phyloP scores from a whole-genome alignment of 768 basidiomycete genomes.

The Suillus occidentalis region DNA sequence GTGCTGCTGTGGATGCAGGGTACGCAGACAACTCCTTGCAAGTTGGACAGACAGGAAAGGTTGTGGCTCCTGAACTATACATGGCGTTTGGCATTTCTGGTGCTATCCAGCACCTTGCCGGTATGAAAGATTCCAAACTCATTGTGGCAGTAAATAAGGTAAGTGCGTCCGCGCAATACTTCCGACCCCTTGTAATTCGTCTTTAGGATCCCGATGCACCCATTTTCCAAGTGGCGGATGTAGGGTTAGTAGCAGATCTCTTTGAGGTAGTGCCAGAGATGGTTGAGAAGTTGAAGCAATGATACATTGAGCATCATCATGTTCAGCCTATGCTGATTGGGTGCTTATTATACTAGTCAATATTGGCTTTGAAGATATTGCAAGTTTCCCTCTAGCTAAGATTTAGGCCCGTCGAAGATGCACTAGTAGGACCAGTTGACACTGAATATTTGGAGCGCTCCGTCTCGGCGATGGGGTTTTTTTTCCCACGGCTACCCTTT shows the following conservation, averaged over 20 bases:
- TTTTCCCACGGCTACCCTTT: conserved; percentile 27
- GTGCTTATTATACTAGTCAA: background rate
- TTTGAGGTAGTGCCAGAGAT: conserved; percentile 92
- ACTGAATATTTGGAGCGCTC: background rate
- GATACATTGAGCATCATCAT: background rate
- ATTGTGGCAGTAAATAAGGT: conserved; percentile 99
- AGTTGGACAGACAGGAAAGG: conserved; percentile 99
- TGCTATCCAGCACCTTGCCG: conserved; percentile 97
- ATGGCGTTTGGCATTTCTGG: conserved; percentile 97
- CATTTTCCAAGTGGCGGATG: conserved; percentile 98
- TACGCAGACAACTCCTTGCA: conserved; percentile 98
- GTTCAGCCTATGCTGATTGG: background rate
- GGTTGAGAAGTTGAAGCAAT: conserved; percentile 77
- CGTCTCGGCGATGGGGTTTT: background rate
- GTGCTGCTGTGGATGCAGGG: conserved; percentile 97
- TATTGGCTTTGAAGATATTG: background rate
- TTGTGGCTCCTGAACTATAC: conserved; percentile 96
- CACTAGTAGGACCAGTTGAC: background rate
- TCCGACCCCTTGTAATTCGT: conserved; percentile 14
- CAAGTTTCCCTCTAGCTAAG: background rate
- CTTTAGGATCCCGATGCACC: conserved; percentile 92
- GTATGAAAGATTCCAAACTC: conserved; percentile 99
- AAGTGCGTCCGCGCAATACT: conserved; percentile 14
- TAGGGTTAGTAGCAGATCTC: conserved; percentile 90
- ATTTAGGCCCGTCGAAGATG: background rate